These are phyloP conservation scores for Penicillium lagena DNA, from an alignment of 495 filamentous ascomycete genomes.

Conservation along the genomic window DNA sequence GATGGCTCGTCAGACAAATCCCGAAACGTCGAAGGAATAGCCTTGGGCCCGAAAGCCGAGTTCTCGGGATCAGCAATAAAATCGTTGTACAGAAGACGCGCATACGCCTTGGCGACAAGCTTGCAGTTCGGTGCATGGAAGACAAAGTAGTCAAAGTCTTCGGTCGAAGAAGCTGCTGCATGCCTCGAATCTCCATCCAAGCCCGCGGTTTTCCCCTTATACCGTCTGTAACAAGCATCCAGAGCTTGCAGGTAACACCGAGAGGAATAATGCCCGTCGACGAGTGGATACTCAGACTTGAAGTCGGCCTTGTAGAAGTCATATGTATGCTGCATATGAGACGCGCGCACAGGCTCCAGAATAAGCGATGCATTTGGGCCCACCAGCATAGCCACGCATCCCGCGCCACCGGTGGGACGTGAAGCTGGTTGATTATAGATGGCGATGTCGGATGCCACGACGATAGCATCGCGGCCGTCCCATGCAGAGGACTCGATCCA, in stretches of 20 bases:
- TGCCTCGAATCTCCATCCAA: no score
- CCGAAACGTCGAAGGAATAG: slow-evolving; percentile 78
- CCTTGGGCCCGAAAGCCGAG: slow-evolving; percentile 59
- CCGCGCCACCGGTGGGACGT: slow-evolving; percentile 91
- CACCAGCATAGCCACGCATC: slow-evolving; percentile 88
- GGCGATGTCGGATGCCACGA: slow-evolving; percentile 94
- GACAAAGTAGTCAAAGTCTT: slow-evolving; percentile 91
- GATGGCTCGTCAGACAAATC: slow-evolving; percentile 81
- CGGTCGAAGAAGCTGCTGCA: slow-evolving; percentile 31
- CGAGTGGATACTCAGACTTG: slow-evolving; percentile 94
- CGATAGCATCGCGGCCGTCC: slow-evolving; percentile 92
- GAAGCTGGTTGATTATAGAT: slow-evolving; percentile 96
- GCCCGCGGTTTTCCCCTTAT: no score
- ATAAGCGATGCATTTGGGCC: slow-evolving; percentile 89
- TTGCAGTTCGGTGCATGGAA: slow-evolving; percentile 99
- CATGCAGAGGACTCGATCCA: slow-evolving; percentile 98
- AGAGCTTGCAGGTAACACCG: slow-evolving; percentile 94
- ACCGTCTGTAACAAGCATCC: slow-evolving; percentile 77
- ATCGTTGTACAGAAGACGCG: slow-evolving; percentile 93
- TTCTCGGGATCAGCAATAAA: slow-evolving; percentile 72
- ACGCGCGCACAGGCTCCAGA: slow-evolving; percentile 86
- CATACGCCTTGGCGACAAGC: slow-evolving; percentile 91
- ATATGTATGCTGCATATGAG: slow-evolving; percentile 91
- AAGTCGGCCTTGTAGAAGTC: slow-evolving; percentile 99
- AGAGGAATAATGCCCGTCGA: slow-evolving; percentile 93